Conservation (phyloP, 345 rosid species). For the Rhizophora mangle region DNA sequence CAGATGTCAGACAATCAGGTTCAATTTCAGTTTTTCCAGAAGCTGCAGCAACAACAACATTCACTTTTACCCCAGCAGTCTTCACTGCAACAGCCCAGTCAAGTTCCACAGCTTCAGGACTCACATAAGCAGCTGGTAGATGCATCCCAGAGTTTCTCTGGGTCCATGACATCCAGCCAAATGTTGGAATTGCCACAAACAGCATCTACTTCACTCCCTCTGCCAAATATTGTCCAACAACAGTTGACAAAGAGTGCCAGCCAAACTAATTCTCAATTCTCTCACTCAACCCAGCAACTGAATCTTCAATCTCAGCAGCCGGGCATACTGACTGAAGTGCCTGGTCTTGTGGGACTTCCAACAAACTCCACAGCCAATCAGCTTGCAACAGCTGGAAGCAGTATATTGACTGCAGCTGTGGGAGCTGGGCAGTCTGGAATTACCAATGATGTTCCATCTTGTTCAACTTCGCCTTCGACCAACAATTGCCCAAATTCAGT, state of each 20-base stretch:
- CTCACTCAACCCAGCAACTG: constrained; percentile 36
- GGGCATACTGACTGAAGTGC: constrained; percentile 39
- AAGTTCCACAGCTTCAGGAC: constrained; percentile 44
- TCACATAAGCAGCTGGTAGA: constrained; percentile 51
- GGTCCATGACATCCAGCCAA: constrained; percentile 39
- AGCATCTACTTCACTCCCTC: constrained; percentile 34
- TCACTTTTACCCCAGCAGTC: constrained; percentile 46
- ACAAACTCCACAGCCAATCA: constrained; percentile 33
- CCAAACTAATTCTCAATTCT: constrained; percentile 37
- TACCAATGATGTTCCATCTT: constrained; percentile 56
- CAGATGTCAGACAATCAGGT: constrained; percentile 51
- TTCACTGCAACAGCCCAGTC: constrained; percentile 42
- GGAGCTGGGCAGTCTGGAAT: constrained; percentile 48
- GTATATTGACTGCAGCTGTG: constrained; percentile 32
- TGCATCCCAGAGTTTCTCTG: constrained; percentile 50
- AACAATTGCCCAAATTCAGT: constrained; percentile 35
- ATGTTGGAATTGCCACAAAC: constrained; percentile 45
- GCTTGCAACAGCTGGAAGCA: constrained; percentile 26
- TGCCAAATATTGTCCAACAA: constrained; percentile 35
- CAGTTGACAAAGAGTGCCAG: constrained; percentile 37
- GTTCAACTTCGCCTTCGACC: constrained; percentile 58
- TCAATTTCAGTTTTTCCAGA: constrained; percentile 70
- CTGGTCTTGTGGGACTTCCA: constrained; percentile 34
- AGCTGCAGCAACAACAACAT: constrained; percentile 70
- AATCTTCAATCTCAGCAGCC: constrained; percentile 46